Base-by-base conservation (phyloP, 306 rosid genomes). In the Corylus heterophylla region DNA sequence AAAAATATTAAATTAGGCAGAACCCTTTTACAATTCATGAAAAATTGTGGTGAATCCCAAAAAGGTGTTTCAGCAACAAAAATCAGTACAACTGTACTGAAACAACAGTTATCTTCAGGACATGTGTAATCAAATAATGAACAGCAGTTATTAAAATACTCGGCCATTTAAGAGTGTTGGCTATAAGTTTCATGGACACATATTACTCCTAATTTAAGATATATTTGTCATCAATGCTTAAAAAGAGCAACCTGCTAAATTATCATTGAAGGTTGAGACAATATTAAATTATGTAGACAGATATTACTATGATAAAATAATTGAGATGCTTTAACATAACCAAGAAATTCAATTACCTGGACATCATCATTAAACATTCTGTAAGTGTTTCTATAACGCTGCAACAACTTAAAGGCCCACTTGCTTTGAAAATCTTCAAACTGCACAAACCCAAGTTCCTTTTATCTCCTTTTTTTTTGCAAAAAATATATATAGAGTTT, bases 391-490 rank as follows among this genome's bases (percentile, higher is more conserved):
- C 99, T 91, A 83, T 96, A 96, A 44, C 99, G 93, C 83, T 93
- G 98, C 78, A 96, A 90, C 80, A 96, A 88, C 88, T 91, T 93
- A 81, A 96, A 93, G 37, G 99, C 99, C 99, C 99, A 96, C 81
- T 96, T 96, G 96, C 99, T 96, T 89, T 93, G 98, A 81, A 96
- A 96, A 86, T 96, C 99, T 89, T 96, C 99, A 89, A 96, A 96
- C 99, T 96, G 89, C 66, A 68, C 22, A 77, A 59, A 73, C 73
- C 85, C 44, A 50, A 83, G 39, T 54, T 73, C 39, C 29, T 39
- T 82, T 77, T 59, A 55, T 54, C 58, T 74, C 68, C 55, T 64
- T 35, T 13, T 54, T 22, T 69, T 20, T 37, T 18, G 0, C 8
- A 42, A 42, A 42, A 27, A 49, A 52, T n/a, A 9, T 3, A 66